Percentiles rank a stretch among this genome's conserved stretches.
These are phyloP conservation scores for Sicyos baderoa DNA, from an alignment of 306 rosid genomes.

Conservation along the genomic window DNA sequence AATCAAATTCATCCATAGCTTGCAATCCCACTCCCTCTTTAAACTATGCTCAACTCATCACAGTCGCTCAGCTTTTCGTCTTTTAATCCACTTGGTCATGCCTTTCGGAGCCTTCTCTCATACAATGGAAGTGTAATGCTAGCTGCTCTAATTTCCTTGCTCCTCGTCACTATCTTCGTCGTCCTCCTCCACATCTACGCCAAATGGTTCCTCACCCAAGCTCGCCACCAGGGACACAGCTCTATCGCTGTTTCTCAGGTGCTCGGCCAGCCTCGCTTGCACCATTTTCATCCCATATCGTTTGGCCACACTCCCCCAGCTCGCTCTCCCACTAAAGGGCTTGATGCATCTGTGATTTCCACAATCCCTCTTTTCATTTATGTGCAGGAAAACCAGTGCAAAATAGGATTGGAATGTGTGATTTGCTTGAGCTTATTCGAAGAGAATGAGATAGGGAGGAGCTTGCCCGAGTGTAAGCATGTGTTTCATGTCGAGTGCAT, in stretches of 20 bases:
- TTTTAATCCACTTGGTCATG: constrained; percentile 29
- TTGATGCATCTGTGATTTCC: constrained; percentile 40
- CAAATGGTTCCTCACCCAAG: constrained; percentile 65
- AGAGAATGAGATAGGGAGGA: constrained; percentile 57
- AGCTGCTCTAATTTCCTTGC: constrained; percentile 67
- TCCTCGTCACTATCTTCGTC: constrained; percentile 77
- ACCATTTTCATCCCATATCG: constrained; percentile 45
- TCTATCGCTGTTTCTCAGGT: constrained; percentile 49
- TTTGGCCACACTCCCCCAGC: constrained; percentile 31
- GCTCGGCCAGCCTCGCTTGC: constrained; percentile 52
- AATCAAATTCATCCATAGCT: neutral
- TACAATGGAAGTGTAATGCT: constrained; percentile 72
- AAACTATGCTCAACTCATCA: constrained; percentile 10
- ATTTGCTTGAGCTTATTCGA: constrained; percentile 64
- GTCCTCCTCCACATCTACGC: constrained; percentile 83
- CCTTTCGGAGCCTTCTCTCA: constrained; percentile 48
- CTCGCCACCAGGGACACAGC: constrained; percentile 44
- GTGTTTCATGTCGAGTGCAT: constrained; percentile 72
- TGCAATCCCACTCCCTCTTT: neutral
- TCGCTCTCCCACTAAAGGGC: constrained; percentile 43
- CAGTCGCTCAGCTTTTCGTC: constrained; percentile 17
- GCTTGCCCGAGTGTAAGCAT: constrained; percentile 67
- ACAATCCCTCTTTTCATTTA: constrained; percentile 57
- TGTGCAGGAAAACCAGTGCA: constrained; percentile 13
- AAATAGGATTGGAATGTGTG: constrained; percentile 51